Base-by-base conservation (phyloP, 257 asterid genomes). In the Solanum dulcamara region DNA sequence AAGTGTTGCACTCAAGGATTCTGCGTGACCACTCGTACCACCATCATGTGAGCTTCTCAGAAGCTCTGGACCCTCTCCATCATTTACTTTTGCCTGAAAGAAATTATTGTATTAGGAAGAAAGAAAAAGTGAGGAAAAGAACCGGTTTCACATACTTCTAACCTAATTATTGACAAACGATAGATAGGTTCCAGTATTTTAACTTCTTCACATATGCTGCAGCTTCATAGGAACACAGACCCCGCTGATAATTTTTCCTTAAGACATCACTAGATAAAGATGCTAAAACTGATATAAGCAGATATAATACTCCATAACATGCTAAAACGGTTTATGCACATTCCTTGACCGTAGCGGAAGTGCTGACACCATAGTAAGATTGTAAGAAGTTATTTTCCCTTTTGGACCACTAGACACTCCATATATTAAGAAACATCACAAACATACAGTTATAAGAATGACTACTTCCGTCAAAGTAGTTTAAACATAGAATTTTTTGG, bases 61-160 rank as follows among this genome's bases (percentile, higher is more conserved):
- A 90, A 96, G 98, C 88, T 93, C 98, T 24, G 99, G 98, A 83
- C 99, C 99, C 84, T 95, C 94, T 38, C 99, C 99, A 77, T 94
- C 97, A 85, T 96, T 96, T 91, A 95, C 89, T 85, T 95, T 96
- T 89, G 97, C 93, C 99, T 96, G 93, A 81, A 86, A 86, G 82
- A 85, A 67, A 84, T 77, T 38, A 46, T 67, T 64, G 85, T 14
- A 75, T 75, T 75, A 44, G 81, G 81, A 75, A 75, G 28, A 77
- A 46, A 13, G 59, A 42, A 75, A 8, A 75, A 28, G 40, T 44
- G 82, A 75, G 38, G 81, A 44, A 46, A 44, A 40, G 55, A 40
- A 38, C 33, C 20, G 1, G 81, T 72, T 72, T 72, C 81, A 46
- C 83, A 48, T 46, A 18, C 64, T 79, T 79, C 7, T 79, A 17